A percentile compares a stretch with the other conserved stretches of the same genome.
phyloP scores from a whole-genome alignment of 2,329 filamentous ascomycete genomes.

The Aaosphaeria arxii region DNA sequence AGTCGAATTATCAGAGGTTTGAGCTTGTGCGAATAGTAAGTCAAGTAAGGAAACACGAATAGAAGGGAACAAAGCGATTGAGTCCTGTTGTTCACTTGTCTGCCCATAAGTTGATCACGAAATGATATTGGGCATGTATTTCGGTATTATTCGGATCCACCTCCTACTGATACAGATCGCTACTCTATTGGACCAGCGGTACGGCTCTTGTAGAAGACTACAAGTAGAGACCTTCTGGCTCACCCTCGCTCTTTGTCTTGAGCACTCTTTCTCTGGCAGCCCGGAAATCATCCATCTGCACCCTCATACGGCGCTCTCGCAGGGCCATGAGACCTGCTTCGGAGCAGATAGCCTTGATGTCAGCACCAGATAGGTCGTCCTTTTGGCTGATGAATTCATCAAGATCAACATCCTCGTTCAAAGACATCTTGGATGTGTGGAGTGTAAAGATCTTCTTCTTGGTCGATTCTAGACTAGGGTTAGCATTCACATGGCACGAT shows the following conservation, averaged over 20 bases:
- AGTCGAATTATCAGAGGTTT: too few relatives aligned
- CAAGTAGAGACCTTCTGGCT: slow-evolving; percentile 97
- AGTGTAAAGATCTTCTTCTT: slow-evolving; percentile 97
- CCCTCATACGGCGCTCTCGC: slow-evolving; percentile 92
- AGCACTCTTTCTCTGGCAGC: slow-evolving; percentile 89
- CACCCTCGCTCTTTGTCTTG: slow-evolving; percentile 97
- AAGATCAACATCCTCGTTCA: slow-evolving; percentile 94
- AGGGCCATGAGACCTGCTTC: slow-evolving; percentile 94
- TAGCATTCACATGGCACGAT: slow-evolving; percentile 37
- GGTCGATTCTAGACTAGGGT: slow-evolving; percentile 75
- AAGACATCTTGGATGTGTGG: slow-evolving; percentile 97
- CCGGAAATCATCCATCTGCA: slow-evolving; percentile 98
- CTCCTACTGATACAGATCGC: too few relatives aligned
- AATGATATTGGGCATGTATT: too few relatives aligned
- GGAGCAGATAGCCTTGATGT: slow-evolving; percentile 98
- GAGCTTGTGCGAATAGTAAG: too few relatives aligned
- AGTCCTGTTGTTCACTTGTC: too few relatives aligned
- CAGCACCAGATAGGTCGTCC: slow-evolving; percentile 93
- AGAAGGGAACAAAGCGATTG: too few relatives aligned
- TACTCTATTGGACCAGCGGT: too few relatives aligned
- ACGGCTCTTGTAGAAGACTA: slow-evolving; percentile 46
- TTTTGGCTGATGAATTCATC: slow-evolving; percentile 99
- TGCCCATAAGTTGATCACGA: too few relatives aligned
- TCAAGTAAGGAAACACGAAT: too few relatives aligned
- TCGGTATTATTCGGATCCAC: too few relatives aligned